Evolutionary conservation across 2,329 filamentous ascomycete genomes (phyloP).

Genomic region (Trichoderma hamatum): DNA sequence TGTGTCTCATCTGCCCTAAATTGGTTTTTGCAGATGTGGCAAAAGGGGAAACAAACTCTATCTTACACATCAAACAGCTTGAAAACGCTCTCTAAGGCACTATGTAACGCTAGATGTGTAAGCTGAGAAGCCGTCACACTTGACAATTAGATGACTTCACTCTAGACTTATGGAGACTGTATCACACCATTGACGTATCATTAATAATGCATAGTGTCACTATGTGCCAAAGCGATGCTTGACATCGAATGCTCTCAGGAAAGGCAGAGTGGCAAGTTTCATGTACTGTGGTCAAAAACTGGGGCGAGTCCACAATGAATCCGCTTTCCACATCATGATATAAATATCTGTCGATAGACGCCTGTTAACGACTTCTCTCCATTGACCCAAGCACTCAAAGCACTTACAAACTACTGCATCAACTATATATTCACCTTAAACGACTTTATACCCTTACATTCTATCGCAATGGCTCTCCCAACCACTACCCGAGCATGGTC

Average conservation of each 20-base stretch:
- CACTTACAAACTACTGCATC: background rate
- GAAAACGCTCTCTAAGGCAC: background rate
- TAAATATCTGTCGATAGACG: background rate
- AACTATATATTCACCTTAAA: background rate
- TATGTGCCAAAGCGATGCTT: background rate
- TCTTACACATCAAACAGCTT: background rate
- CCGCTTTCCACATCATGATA: background rate
- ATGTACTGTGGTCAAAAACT: background rate
- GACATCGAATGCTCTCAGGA: background rate
- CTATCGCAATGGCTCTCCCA: constrained; percentile 5
- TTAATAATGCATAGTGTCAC: background rate
- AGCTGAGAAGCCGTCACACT: background rate
- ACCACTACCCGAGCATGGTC: constrained; percentile 13
- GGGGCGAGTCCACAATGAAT: background rate
- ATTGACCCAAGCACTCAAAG: background rate
- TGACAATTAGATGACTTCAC: background rate
- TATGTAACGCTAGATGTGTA: background rate
- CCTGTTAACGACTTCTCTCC: background rate
- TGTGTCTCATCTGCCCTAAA: background rate
- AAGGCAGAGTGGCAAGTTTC: background rate
- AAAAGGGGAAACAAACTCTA: background rate
- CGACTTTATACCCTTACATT: background rate
- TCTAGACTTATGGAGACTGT: background rate
- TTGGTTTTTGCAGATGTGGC: background rate
- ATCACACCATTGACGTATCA: background rate